Conservation (phyloP, 495 filamentous ascomycete genomes). For the Xylaria telfairii region DNA sequence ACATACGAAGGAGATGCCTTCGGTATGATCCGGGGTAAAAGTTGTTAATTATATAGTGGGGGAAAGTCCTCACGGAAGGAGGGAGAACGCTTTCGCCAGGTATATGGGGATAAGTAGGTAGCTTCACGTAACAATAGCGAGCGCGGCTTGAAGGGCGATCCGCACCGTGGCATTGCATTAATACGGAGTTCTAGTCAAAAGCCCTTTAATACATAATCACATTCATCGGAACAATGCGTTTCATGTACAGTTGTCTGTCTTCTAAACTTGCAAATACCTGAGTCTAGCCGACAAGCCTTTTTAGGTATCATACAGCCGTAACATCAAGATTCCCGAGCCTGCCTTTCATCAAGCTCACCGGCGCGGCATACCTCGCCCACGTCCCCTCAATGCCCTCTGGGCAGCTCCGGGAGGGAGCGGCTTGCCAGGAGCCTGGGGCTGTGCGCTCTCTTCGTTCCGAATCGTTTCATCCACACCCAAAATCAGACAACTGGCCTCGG, state of each 20-base stretch:
- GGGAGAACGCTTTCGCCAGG: background rate
- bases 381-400: slow-evolving; percentile 82
- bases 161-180: background rate
- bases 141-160: background rate
- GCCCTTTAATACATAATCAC: slow-evolving; percentile 5
- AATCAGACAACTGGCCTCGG: slow-evolving; percentile 93
- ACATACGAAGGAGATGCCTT: background rate
- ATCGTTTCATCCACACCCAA: slow-evolving; percentile 97
- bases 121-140: background rate
- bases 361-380: slow-evolving; percentile 91
- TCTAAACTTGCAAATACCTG: slow-evolving; percentile 27
- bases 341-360: slow-evolving; percentile 53
- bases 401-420: slow-evolving; percentile 90
- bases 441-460: slow-evolving; percentile 88
- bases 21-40: background rate
- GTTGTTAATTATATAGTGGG: background rate
- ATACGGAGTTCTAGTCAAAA: background rate
- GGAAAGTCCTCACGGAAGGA: background rate
- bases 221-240: background rate
- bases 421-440: slow-evolving; percentile 77
- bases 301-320: slow-evolving; percentile 32
- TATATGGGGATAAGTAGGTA: background rate
- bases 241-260: slow-evolving; percentile 11
- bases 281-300: slow-evolving; percentile 26
- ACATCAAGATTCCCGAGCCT: slow-evolving; percentile 1